These are phyloP conservation scores for Sanghuangporus baumii DNA, from an alignment of 1,284 basidiomycete species.

Conservation along the genomic window DNA sequence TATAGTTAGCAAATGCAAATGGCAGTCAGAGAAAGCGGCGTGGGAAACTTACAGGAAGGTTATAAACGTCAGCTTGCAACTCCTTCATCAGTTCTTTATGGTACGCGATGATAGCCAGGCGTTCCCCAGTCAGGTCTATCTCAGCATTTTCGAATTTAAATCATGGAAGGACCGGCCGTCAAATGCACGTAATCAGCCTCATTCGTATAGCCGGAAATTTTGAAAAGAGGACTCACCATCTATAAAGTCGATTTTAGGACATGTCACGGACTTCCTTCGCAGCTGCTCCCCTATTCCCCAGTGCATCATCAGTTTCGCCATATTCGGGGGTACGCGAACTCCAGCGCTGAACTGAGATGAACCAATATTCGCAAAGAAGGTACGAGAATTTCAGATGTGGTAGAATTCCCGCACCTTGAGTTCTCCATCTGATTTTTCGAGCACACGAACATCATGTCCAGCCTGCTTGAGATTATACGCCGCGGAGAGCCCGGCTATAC, in stretches of 20 bases:
- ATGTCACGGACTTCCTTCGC: conserved; percentile 2
- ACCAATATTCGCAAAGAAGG: not conserved
- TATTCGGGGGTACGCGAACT: conserved; percentile 28
- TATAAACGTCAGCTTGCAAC: conserved; percentile 11
- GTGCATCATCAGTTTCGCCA: conserved; percentile 23
- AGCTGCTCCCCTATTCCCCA: conserved; percentile 26
- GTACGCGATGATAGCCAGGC: conserved; percentile 1
- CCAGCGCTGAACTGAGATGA: conserved; percentile 18
- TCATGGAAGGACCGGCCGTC: not conserved
- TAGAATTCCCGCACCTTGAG: not conserved
- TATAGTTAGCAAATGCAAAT: not conserved
- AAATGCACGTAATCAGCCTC: not conserved
- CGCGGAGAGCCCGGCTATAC: conserved; percentile 44
- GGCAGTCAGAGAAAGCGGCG: not conserved
- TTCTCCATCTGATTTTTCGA: conserved; percentile 23
- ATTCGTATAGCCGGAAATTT: not conserved
- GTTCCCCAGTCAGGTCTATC: conserved; percentile 7
- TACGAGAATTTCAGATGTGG: not conserved
- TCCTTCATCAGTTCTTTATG: conserved; percentile 16
- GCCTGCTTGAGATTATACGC: conserved; percentile 41
- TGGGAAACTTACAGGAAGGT: conserved; percentile 8
- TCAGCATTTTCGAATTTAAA: not conserved
- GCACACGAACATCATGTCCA: conserved; percentile 44
- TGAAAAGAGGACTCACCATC: not conserved
- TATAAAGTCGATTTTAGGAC: conserved; percentile 6